phyloP scores from a whole-genome alignment of 768 basidiomycete genomes.

The Calocybe gangraenosa region DNA sequence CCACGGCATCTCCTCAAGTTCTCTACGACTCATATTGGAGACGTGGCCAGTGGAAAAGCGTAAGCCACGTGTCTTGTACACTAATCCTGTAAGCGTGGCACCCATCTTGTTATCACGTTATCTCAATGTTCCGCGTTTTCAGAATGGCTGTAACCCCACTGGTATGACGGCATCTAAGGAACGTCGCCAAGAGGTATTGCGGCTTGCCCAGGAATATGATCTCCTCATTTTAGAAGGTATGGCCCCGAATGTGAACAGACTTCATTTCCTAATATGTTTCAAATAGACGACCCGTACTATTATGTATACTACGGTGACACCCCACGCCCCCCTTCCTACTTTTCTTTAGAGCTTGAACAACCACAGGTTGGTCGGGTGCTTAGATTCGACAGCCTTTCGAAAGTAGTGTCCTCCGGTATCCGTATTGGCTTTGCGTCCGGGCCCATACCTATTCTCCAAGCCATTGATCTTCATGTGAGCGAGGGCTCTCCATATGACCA shows the following conservation, averaged over 20 bases:
- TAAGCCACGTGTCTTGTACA: slow-evolving; percentile 73
- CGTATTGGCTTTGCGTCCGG: slow-evolving; percentile 74
- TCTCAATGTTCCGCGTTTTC: not conserved
- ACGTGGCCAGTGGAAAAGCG: slow-evolving; percentile 65
- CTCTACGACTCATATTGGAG: slow-evolving; percentile 54
- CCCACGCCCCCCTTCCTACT: slow-evolving; percentile 67
- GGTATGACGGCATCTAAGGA: slow-evolving; percentile 66
- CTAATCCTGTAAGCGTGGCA: slow-evolving; percentile 64
- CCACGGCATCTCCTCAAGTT: slow-evolving; percentile 53
- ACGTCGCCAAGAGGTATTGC: slow-evolving; percentile 65
- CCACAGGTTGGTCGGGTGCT: slow-evolving; percentile 68
- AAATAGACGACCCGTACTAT: slow-evolving; percentile 69
- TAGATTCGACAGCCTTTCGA: slow-evolving; percentile 82
- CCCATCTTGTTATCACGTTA: slow-evolving; percentile 4
- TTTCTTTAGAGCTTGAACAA: slow-evolving; percentile 63
- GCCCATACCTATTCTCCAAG: slow-evolving; percentile 55
- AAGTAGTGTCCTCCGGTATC: slow-evolving; percentile 68
- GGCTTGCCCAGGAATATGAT: slow-evolving; percentile 61
- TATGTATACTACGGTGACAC: slow-evolving; percentile 65
- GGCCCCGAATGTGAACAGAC: slow-evolving; percentile 7
- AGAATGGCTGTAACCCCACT: slow-evolving; percentile 84
- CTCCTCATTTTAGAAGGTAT: slow-evolving; percentile 81
- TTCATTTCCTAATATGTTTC: no score
- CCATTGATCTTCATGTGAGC: slow-evolving; percentile 59
- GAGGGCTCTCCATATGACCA: slow-evolving; percentile 17